Percentiles rank a stretch among this genome's conserved stretches.
Conservation (phyloP, 2,329 filamentous ascomycete species). For the Aspergillus candidus region DNA sequence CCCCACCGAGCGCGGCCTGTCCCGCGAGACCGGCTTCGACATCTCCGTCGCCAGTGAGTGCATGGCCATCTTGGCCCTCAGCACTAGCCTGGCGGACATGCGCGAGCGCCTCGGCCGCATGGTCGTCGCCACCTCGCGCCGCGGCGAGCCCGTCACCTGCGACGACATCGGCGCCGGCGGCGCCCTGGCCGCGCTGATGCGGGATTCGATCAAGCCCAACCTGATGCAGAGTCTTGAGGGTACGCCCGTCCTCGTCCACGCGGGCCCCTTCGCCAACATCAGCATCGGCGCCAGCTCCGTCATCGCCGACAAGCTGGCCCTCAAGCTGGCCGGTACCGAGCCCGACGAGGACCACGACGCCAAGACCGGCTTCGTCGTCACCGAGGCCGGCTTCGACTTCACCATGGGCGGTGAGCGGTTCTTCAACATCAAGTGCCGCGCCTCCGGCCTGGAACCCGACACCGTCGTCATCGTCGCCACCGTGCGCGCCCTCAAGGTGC, state of each 20-base stretch:
- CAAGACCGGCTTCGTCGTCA: constrained; percentile 89
- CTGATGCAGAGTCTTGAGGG: constrained; percentile 97
- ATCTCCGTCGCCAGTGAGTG: constrained; percentile 97
- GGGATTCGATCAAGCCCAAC: constrained; percentile 97
- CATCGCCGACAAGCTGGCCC: constrained; percentile 85
- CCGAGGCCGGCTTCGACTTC: constrained; percentile 97
- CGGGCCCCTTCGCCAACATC: constrained; percentile 96
- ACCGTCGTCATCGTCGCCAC: constrained; percentile 94
- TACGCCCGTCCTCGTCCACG: constrained; percentile 95
- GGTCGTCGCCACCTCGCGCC: constrained; percentile 83
- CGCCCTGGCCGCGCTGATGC: constrained; percentile 90
- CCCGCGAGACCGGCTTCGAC: constrained; percentile 87
- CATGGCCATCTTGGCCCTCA: constrained; percentile 95
- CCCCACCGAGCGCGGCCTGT: constrained; percentile 82
- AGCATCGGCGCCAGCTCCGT: constrained; percentile 95
- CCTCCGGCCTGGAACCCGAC: constrained; percentile 86
- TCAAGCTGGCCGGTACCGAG: constrained; percentile 94
- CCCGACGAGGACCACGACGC: constrained; percentile 75
- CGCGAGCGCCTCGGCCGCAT: constrained; percentile 88
- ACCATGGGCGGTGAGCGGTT: constrained; percentile 99
- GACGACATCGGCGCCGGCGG: constrained; percentile 92
- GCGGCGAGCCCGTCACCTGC: constrained; percentile 86
- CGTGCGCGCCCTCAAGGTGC: constrained; percentile 90
- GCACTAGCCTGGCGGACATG: constrained; percentile 81
- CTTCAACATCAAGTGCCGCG: constrained; percentile 99